phyloP scores from a whole-genome alignment of 2,329 filamentous ascomycete species.

The Cryphonectria parasitica region DNA sequence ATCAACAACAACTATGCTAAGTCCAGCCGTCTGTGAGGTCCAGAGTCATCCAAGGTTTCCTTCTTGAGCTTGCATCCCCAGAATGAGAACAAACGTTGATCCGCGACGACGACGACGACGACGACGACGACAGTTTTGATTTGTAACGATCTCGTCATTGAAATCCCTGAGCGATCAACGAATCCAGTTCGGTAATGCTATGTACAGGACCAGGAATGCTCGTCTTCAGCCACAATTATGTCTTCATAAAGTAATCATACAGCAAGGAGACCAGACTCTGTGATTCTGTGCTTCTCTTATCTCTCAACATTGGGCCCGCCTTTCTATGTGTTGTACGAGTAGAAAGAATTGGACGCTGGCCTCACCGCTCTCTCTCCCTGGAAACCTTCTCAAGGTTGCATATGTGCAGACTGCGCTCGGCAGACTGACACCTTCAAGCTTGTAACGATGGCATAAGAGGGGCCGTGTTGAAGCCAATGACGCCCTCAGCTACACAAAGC shows the following conservation, averaged over 20 bases:
- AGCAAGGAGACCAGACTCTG: too few species aligned
- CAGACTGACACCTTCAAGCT: neutral
- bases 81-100: neutral
- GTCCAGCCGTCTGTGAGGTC: too few species aligned
- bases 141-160: neutral
- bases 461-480: conserved; percentile 28
- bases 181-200: neutral
- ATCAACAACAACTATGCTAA: too few species aligned
- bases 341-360: neutral
- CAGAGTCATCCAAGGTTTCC: too few species aligned
- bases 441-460: neutral
- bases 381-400: neutral
- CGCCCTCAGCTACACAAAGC: conserved; percentile 22
- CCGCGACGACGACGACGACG: neutral
- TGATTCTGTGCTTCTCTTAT: too few species aligned
- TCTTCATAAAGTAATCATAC: too few species aligned
- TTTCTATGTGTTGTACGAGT: neutral
- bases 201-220: too few species aligned
- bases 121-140: neutral
- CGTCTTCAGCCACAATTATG: too few species aligned
- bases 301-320: neutral
- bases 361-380: neutral
- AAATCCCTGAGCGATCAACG: neutral
- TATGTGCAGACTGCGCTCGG: neutral
- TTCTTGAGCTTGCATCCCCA: neutral